These are phyloP conservation scores for Lodderomyces pseudojiufengensis DNA, from an alignment of 1,139 yeast genomes.

Conservation along the genomic window DNA sequence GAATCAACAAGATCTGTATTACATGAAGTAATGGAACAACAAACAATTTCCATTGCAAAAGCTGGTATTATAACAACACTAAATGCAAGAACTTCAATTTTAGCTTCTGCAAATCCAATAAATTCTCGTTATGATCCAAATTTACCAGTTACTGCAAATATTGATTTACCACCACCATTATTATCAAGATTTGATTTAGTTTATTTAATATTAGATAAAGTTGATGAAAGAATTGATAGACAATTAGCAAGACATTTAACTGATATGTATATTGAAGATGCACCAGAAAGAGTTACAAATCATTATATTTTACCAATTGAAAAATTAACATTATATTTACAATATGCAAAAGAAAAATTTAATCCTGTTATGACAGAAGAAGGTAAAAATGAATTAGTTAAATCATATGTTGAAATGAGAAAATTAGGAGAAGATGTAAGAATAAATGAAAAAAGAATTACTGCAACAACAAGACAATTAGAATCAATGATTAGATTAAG, in stretches of 20 bases:
- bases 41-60: conserved; percentile 94
- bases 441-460: conserved; percentile 82
- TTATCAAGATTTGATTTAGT: conserved; percentile 93
- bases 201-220: conserved; percentile 85
- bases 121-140: conserved; percentile 92
- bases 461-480: conserved; percentile 96
- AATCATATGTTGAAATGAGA: conserved; percentile 89
- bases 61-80: conserved; percentile 97
- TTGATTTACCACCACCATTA: conserved; percentile 94
- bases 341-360: conserved; percentile 81
- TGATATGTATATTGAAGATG: conserved; percentile 85
- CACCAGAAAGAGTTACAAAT: conserved; percentile 66
- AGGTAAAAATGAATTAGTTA: conserved; percentile 85
- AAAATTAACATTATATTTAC: conserved; percentile 80
- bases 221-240: conserved; percentile 81
- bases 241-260: conserved; percentile 88
- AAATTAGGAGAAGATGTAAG: conserved; percentile 90
- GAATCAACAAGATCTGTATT: conserved; percentile 91
- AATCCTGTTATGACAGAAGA: conserved; percentile 75
- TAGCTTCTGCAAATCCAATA: conserved; percentile 98
- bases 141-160: conserved; percentile 89
- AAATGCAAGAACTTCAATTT: conserved; percentile 91
- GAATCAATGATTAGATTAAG: conserved; percentile 93
- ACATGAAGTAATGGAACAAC: conserved; percentile 99
- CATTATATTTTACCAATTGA: conserved; percentile 79